Evolutionary conservation across 2,329 filamentous ascomycete genomes (phyloP).

Genomic region (Calonectria pteridis): DNA sequence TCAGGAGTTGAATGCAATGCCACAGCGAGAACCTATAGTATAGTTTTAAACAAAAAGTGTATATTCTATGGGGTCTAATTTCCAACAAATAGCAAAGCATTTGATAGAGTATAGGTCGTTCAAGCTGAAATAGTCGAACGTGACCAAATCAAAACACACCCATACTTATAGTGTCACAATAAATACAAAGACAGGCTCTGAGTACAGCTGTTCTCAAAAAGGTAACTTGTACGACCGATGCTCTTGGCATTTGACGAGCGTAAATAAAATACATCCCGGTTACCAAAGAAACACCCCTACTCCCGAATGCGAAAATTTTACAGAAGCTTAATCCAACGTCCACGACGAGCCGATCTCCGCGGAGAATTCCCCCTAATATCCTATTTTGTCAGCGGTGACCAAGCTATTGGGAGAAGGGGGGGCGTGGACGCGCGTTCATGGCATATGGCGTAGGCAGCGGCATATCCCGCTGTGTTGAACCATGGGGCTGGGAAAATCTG

Average conservation of each 20-base stretch:
- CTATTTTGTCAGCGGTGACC: conserved; percentile 34
- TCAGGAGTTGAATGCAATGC: neutral
- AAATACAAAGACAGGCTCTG: neutral
- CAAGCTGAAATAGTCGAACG: neutral
- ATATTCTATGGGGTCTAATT: neutral
- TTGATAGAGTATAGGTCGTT: no score
- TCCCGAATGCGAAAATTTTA: neutral
- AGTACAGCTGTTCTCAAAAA: neutral
- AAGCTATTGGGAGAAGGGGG: conserved; percentile 14
- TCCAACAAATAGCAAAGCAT: neutral
- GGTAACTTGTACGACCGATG: no score
- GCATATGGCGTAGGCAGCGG: neutral
- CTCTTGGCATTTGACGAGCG: neutral
- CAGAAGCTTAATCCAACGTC: conserved; percentile 41
- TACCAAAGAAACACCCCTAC: neutral
- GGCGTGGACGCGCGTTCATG: conserved; percentile 4
- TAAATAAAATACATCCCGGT: conserved; percentile 1
- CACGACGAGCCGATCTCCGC: neutral
- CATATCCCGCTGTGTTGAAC: conserved; percentile 11
- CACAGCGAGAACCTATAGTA: neutral
- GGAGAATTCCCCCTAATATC: neutral
- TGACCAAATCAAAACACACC: neutral
- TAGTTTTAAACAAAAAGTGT: neutral
- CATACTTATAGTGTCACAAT: neutral
- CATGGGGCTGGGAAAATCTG: neutral